Evolutionary conservation across 208 protist species (phyloP), one percentile per base, ranked within the genome.

Genomic region (Trypanosoma caninum): DNA sequence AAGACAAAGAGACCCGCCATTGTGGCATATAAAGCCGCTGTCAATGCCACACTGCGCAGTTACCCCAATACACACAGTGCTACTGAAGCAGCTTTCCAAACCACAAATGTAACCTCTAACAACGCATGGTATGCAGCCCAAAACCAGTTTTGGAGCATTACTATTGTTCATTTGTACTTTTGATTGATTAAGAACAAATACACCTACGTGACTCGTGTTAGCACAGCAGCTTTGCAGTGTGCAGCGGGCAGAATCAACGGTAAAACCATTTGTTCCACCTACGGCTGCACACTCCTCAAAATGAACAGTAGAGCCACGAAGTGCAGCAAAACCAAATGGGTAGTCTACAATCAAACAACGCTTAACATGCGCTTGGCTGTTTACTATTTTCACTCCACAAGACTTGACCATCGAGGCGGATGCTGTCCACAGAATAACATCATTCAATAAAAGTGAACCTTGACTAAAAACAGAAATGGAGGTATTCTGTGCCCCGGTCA

Each of bases 261-360:
- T 87, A 65, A 89, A 92, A 44, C 85, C 82, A 66, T 89, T 92
- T 40, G 81, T 61, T 52, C 74, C 77, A 54, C 69, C 70, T 3
- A 78, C 34, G 11, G 74, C 79, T 34, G 85, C 57, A 47, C 85
- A 92, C 47, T 78, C 62, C 23, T 72, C 53, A 16, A 86, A 54
- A 31, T 20, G 23, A 28, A 76, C 62, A 23, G 31, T 44, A 45
- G 79, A 59, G 1, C 54, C 63, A 25, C 84, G 76, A 18, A 87
- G 76, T 3, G 72, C 79, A 10, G 76, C 77, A 52, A 92, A 77
- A 42, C 74, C 82, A 59, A 89, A 89, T 22, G 67, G 47, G 56
- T 80, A 81, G 37, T 86, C 81, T 14, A 61, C 41, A 8, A 70
- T 59, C 25, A 87, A 62, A 46, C 80, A 91, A 45, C 63, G 65